phyloP scores from a whole-genome alignment of 306 rosid genomes.

The Mimosa bimucronata region DNA sequence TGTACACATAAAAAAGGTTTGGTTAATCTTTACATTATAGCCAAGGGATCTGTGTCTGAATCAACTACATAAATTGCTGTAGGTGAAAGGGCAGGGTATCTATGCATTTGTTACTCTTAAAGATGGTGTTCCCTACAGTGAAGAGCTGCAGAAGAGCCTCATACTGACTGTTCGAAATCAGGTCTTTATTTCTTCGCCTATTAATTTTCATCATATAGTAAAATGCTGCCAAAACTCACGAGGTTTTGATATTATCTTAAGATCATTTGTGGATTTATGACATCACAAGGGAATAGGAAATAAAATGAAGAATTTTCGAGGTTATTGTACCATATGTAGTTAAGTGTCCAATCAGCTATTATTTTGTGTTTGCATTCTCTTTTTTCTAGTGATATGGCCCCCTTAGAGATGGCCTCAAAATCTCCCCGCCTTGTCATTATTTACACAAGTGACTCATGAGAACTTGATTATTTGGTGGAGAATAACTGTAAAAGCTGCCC shows the following conservation, averaged over 20 bases:
- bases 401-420: too few species aligned
- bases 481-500: conserved; percentile 17
- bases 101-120: conserved; percentile 92
- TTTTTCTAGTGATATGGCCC: too few species aligned
- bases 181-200: conserved; percentile 53
- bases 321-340: too few species aligned
- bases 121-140: conserved; percentile 89
- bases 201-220: conserved; percentile 9
- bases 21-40: conserved; percentile 17
- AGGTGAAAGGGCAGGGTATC: conserved; percentile 98
- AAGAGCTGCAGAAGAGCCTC: conserved; percentile 83
- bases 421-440: background rate
- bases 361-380: background rate
- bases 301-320: background rate
- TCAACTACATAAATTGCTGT: conserved; percentile 35
- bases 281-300: background rate
- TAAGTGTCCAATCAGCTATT: background rate
- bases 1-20: conserved; percentile 1
- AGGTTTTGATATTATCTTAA: background rate
- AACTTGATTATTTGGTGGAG: conserved; percentile 13
- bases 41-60: conserved; percentile 35
- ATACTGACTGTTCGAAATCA: conserved; percentile 76
- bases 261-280: background rate
- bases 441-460: background rate
- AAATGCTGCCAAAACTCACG: conserved; percentile 12